Percentiles rank a stretch among this genome's conserved stretches.
These are phyloP conservation scores for Dioscorea alata DNA, from an alignment of 106 monocot species.

Conservation along the genomic window DNA sequence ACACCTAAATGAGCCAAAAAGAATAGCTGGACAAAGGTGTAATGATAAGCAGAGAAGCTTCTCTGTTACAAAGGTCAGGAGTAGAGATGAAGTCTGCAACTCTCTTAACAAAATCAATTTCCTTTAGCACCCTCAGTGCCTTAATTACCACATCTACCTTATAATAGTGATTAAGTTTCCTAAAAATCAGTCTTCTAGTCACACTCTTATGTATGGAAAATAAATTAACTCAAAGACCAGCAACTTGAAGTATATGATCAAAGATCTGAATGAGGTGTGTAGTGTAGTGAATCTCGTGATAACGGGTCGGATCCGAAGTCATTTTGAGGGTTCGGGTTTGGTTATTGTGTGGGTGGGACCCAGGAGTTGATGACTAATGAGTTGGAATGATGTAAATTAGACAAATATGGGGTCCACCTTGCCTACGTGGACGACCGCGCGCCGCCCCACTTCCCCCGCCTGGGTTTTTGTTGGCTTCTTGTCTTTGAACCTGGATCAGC, in stretches of 20 bases:
- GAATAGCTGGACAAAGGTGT: background rate
- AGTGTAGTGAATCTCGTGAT: background rate
- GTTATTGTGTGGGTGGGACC: background rate
- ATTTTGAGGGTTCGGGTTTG: background rate
- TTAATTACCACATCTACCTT: no score
- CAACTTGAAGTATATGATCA: no score
- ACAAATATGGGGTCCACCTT: background rate
- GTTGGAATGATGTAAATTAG: slow-evolving; percentile 9
- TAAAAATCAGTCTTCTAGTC: background rate
- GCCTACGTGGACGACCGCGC: slow-evolving; percentile 4
- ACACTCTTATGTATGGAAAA: background rate
- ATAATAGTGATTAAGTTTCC: background rate
- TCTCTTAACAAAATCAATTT: background rate
- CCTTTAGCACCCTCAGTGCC: background rate
- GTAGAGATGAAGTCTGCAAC: slow-evolving; percentile 8
- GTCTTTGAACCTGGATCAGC: no score
- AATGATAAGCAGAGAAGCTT: slow-evolving; percentile 6
- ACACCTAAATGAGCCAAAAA: no score
- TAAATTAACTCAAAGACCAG: background rate
- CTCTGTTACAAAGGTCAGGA: slow-evolving; percentile 8
- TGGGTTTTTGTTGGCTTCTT: background rate
- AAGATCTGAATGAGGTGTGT: no score
- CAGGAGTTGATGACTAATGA: background rate
- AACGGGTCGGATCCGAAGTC: background rate
- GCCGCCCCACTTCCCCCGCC: slow-evolving; percentile 11